Conservation (phyloP, 129 eudicot genomes). For the Rutidosis leptorrhynchoides region DNA sequence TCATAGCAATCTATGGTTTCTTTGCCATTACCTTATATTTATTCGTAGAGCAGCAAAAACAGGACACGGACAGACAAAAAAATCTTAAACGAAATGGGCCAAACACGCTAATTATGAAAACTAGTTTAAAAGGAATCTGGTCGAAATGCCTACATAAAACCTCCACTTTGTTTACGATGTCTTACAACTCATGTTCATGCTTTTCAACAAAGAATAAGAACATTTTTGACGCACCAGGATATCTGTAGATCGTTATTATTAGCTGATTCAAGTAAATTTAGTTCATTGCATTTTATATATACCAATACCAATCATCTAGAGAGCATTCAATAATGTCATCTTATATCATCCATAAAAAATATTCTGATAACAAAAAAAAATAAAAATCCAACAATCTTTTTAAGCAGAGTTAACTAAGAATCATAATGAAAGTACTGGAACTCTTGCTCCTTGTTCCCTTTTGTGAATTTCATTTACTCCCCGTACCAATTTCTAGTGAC, state of each 20-base stretch:
- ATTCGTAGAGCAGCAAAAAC: too few species aligned
- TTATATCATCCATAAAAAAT: background rate
- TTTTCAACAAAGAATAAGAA: slow-evolving; percentile 21
- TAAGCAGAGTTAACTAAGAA: background rate
- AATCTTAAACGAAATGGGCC: background rate
- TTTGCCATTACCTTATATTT: too few species aligned
- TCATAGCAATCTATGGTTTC: slow-evolving; percentile 29
- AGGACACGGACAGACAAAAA: background rate
- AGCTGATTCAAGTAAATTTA: background rate
- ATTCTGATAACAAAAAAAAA: background rate
- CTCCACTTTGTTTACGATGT: too few species aligned
- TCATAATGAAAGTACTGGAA: background rate
- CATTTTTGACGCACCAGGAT: background rate
- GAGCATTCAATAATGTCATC: background rate
- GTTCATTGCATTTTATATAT: slow-evolving; percentile 1
- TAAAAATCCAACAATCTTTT: slow-evolving; percentile 14
- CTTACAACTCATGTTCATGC: slow-evolving; percentile 27
- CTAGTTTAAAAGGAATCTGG: background rate
- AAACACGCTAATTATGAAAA: background rate
- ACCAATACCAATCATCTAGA: background rate
- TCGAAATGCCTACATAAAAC: too few species aligned
- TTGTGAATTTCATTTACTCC: too few species aligned
- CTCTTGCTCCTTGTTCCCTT: slow-evolving; percentile 4
- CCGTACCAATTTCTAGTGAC: slow-evolving; percentile 43
- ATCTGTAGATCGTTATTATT: slow-evolving; percentile 12